Evolutionary conservation across 73 alveolate genomes (phyloP), one percentile per base, ranked within the genome.

Genomic region (Paraurostyla sp.): DNA sequence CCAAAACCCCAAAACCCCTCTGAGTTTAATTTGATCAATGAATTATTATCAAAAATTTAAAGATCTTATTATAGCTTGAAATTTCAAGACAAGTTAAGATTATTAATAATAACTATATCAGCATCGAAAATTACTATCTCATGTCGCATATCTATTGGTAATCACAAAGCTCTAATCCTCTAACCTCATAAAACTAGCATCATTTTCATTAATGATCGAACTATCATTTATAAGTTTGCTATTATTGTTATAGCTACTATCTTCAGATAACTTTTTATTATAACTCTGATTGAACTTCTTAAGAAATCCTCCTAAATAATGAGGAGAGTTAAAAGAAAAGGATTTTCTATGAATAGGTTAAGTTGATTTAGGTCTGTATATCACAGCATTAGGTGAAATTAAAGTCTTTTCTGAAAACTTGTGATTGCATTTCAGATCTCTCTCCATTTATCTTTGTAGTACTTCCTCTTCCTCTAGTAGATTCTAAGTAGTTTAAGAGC

Each of bases 311-410:
- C 52, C 71, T 25, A 73, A 36, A 18, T 18, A n/a, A 45, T 73
- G 86, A 22, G 86, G 86, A 2, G 86, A 73, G 27, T 73, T 73
- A 46, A 73, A 73, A 32, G 86, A 73, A 43, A 33, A 73, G 30
- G 86, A 73, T 46, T 73, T 73, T 73, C 86, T 73, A 23, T 73
- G 71, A 6, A 48, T 9, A 13, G 86, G 86, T 48, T 73, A 48
- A 45, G 56, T 73, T 6, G 71, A 73, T 73, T 73, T 73, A 3
- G 86, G 86, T 6, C 71, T 23, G 32, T 73, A 73, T n/a, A 73
- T 27, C 3, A 45, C 71, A 7, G 86, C 86, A 73, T 73, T 73
- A 6, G 71, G 71, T 20, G 71, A 48, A 16, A 42, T n/a, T 2
- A 73, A 43, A 13, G 86, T 43, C 27, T 73, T 73, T 71, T 73